Conservation (phyloP, 371 early-diverging fungal species). For the Actinomortierella wolfii region DNA sequence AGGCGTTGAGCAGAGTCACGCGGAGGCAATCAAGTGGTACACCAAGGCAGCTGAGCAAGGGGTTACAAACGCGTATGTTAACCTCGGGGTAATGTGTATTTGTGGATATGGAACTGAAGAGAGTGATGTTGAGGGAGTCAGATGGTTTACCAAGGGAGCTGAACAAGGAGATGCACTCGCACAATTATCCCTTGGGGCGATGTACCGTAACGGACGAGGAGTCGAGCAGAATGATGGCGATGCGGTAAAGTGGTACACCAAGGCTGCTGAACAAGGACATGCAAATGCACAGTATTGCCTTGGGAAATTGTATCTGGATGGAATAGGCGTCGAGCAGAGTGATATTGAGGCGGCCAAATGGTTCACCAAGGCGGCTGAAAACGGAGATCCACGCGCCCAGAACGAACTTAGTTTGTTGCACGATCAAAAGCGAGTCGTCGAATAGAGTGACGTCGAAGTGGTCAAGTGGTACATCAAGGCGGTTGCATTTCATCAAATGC, state of each 20-base stretch:
- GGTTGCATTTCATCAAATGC: no score
- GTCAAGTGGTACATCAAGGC: conserved; percentile 74
- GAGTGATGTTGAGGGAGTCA: conserved; percentile 58
- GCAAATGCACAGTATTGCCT: conserved; percentile 67
- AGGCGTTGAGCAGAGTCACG: conserved; percentile 65
- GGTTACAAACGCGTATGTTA: conserved; percentile 80
- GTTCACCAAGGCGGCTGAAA: conserved; percentile 54
- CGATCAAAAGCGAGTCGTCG: conserved; percentile 79
- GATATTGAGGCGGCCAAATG: conserved; percentile 56
- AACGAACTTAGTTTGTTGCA: conserved; percentile 71
- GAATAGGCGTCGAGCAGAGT: conserved; percentile 63
- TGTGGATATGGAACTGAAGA: conserved; percentile 74
- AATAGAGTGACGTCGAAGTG: conserved; percentile 54
- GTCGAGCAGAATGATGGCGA: conserved; percentile 55
- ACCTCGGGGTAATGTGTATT: conserved; percentile 76
- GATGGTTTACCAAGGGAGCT: conserved; percentile 82
- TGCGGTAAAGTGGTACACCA: conserved; percentile 61
- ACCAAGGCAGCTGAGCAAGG: conserved; percentile 65
- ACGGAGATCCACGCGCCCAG: conserved; percentile 47
- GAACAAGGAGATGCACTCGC: conserved; percentile 82
- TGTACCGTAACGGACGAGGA: conserved; percentile 80
- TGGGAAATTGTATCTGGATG: conserved; percentile 86
- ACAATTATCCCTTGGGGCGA: conserved; percentile 87
- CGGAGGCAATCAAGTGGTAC: conserved; percentile 75
- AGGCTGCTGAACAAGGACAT: conserved; percentile 50